Percentiles rank a stretch among this genome's conserved stretches.
Evolutionary conservation across 2,329 filamentous ascomycete species (phyloP).

Genomic region (Talaromyces sp.): DNA sequence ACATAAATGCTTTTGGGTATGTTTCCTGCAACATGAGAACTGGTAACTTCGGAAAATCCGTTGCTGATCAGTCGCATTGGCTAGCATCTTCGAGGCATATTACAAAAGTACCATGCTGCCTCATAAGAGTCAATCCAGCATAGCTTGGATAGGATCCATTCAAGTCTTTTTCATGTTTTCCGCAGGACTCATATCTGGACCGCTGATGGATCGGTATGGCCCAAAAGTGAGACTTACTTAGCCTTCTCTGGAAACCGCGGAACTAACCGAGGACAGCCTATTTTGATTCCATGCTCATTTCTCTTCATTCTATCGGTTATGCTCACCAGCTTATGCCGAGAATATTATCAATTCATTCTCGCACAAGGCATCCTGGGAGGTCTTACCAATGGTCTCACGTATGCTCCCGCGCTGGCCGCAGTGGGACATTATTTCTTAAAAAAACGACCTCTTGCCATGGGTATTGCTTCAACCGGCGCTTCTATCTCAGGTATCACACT

Average conservation of each 20-base stretch:
- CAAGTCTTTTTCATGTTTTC: conserved; percentile 45
- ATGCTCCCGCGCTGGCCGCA: conserved; percentile 44
- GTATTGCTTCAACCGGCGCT: conserved; percentile 45
- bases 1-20: conserved; percentile 18
- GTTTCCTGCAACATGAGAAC: background rate
- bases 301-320: conserved; percentile 21
- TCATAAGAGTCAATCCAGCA: conserved; percentile 31
- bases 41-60: background rate
- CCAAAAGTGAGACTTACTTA: conserved; percentile 30
- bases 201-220: conserved; percentile 46
- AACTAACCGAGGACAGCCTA: conserved; percentile 36
- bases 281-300: conserved; percentile 25
- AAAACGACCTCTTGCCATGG: conserved; percentile 46
- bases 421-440: conserved; percentile 48
- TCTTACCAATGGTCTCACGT: conserved; percentile 39
- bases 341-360: conserved; percentile 54
- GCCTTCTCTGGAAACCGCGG: too few species aligned
- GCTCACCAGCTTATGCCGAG: conserved; percentile 38
- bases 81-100: conserved; percentile 41
- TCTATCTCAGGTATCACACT: conserved; percentile 52
- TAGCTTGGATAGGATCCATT: conserved; percentile 47
- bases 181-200: conserved; percentile 42
- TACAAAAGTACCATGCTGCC: conserved; percentile 39
- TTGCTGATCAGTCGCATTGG: background rate
- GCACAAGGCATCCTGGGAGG: conserved; percentile 36